Conservation (phyloP, 441 rosid genomes). For the Brassica balearica region DNA sequence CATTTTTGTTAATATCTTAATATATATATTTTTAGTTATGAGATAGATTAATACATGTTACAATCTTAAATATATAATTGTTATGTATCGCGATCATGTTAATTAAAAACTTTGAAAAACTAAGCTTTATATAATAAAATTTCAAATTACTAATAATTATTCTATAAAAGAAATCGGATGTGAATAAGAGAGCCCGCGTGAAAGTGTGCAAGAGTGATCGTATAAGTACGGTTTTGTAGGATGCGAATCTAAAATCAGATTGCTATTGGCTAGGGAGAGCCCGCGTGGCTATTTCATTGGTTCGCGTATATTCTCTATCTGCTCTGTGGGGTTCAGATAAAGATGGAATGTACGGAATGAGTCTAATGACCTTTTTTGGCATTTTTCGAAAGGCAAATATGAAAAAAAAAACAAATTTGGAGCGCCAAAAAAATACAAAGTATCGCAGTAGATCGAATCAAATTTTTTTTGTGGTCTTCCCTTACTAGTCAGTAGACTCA, state of each 20-base stretch:
- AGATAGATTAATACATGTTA: too few species aligned
- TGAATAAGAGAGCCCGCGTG: too few species aligned
- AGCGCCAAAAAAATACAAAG: not conserved
- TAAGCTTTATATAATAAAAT: too few species aligned
- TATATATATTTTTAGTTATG: too few species aligned
- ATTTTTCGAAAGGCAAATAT: not conserved
- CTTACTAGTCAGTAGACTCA: not conserved
- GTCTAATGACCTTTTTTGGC: not conserved
- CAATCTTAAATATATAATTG: too few species aligned
- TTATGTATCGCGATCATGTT: too few species aligned
- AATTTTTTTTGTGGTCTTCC: not conserved
- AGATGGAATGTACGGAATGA: not conserved
- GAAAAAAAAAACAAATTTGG: not conserved
- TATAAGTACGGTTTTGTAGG: not conserved
- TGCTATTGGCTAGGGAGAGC: not conserved
- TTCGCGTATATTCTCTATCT: not conserved
- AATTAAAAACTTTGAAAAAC: too few species aligned
- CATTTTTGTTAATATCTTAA: too few species aligned
- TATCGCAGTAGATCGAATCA: not conserved
- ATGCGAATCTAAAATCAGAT: not conserved
- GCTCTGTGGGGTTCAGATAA: not conserved
- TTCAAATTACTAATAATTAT: too few species aligned
- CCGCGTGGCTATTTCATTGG: not conserved
- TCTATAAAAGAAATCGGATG: too few species aligned
- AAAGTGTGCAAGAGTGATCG: too few species aligned